Evolutionary conservation across 257 asterid species (phyloP).

Genomic region (Solanum pinnatisectum): DNA sequence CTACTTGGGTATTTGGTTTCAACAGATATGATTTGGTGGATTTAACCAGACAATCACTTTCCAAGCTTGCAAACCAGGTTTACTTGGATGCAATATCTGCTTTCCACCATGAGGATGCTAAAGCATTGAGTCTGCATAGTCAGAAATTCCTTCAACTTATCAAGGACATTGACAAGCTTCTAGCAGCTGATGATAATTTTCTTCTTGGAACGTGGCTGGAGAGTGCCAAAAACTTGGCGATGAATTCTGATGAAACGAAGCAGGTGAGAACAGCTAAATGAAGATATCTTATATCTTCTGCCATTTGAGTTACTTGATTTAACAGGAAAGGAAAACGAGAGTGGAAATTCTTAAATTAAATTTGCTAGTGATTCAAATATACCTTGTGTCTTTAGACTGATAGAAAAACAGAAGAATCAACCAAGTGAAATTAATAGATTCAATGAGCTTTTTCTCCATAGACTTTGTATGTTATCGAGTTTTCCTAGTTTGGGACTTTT

Average conservation of each 20-base stretch:
- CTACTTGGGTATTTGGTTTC: not conserved
- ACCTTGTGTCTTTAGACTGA: not conserved
- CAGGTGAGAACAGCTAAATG: slow-evolving; percentile 40
- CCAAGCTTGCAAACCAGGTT: slow-evolving; percentile 89
- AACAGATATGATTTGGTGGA: slow-evolving; percentile 95
- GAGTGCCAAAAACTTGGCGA: slow-evolving; percentile 65
- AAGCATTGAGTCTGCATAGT: slow-evolving; percentile 40
- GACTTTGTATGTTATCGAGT: not conserved
- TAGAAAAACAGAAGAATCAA: not conserved
- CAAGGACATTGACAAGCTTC: slow-evolving; percentile 81
- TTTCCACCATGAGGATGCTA: slow-evolving; percentile 43
- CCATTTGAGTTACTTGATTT: not conserved
- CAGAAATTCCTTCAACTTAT: slow-evolving; percentile 70
- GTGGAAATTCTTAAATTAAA: not conserved
- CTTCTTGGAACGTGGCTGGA: slow-evolving; percentile 90
- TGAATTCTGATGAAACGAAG: slow-evolving; percentile 45
- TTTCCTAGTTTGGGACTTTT: not conserved
- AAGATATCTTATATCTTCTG: not conserved
- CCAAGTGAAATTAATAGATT: not conserved
- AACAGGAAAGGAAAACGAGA: not conserved
- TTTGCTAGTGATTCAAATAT: not conserved
- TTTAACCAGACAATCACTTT: slow-evolving; percentile 77
- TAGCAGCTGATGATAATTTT: slow-evolving; percentile 74
- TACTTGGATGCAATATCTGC: slow-evolving; percentile 65
- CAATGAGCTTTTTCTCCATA: not conserved